These are phyloP conservation scores for Schizosaccharomyces versatilis DNA, from an alignment of 1,139 yeast species.

Conservation along the genomic window DNA sequence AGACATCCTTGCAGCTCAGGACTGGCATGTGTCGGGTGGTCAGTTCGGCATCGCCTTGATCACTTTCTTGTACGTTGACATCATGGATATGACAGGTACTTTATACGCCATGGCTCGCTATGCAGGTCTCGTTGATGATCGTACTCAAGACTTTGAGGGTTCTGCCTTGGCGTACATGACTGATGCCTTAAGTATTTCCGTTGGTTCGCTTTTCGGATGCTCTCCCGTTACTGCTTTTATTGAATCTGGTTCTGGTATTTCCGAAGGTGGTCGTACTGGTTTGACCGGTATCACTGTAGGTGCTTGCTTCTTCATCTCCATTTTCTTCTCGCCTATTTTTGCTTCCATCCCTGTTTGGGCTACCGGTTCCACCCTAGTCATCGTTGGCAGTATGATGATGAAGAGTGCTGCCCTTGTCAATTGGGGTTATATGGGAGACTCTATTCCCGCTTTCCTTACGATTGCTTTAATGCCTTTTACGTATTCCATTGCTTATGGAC, in stretches of 20 bases:
- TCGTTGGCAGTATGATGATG: slow-evolving; percentile 14
- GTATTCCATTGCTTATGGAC: slow-evolving; percentile 13
- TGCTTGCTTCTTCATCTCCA: slow-evolving; percentile 12
- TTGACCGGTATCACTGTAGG: slow-evolving; percentile 12
- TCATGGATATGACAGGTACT: slow-evolving; percentile 12
- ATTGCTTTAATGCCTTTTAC: slow-evolving; percentile 14
- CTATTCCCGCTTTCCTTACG: slow-evolving; percentile 13
- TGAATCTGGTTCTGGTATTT: slow-evolving; percentile 13
- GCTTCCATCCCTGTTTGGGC: slow-evolving; percentile 14
- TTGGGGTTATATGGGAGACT: slow-evolving; percentile 12
- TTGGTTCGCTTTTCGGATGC: slow-evolving; percentile 13
- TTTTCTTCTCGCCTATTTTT: slow-evolving; percentile 13
- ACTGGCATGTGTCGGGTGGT: slow-evolving; percentile 12
- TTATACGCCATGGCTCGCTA: slow-evolving; percentile 13
- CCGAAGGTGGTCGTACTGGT: slow-evolving; percentile 13
- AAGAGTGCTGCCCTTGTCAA: slow-evolving; percentile 12
- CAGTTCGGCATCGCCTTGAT: slow-evolving; percentile 13
- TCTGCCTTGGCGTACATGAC: slow-evolving; percentile 13
- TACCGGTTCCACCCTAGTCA: slow-evolving; percentile 12
- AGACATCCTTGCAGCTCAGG: slow-evolving; percentile 11
- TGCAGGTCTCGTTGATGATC: slow-evolving; percentile 11
- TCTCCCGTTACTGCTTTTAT: slow-evolving; percentile 13
- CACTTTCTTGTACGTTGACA: slow-evolving; percentile 13
- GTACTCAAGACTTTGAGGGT: slow-evolving; percentile 13
- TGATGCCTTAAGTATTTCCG: slow-evolving; percentile 12